A percentile compares a stretch with the other conserved stretches of the same genome.
Conservation (phyloP, 1,284 basidiomycete genomes). For the Phellopilus nigrolimitatus region DNA sequence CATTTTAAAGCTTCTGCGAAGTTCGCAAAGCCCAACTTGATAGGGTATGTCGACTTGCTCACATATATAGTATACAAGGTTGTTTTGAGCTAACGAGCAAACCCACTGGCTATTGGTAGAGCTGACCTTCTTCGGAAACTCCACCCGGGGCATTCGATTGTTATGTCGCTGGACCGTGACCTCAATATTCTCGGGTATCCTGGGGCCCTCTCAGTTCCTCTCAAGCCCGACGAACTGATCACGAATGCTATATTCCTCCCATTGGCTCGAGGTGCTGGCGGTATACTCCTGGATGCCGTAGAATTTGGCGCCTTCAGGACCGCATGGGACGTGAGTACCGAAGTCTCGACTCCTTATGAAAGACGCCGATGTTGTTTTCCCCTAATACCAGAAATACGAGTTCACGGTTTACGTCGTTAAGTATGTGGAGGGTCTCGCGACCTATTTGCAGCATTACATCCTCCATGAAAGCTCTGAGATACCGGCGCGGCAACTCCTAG, state of each 20-base stretch:
- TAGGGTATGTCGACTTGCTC: conserved; percentile 37
- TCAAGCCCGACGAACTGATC: conserved; percentile 46
- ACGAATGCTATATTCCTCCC: conserved; percentile 47
- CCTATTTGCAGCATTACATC: conserved; percentile 39
- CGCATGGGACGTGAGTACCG: conserved; percentile 50
- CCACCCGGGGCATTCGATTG: conserved; percentile 58
- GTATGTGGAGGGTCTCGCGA: conserved; percentile 27
- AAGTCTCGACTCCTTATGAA: background rate
- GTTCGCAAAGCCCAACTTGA: conserved; percentile 38
- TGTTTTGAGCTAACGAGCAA: conserved; percentile 8
- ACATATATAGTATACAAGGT: background rate
- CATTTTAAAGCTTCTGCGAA: conserved; percentile 43
- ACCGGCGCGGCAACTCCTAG: conserved; percentile 47
- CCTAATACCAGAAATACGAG: conserved; percentile 37
- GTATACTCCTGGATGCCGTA: conserved; percentile 47
- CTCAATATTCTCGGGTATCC: conserved; percentile 51
- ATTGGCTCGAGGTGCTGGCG: conserved; percentile 42
- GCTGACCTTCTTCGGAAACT: conserved; percentile 47
- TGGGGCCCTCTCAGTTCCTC: conserved; percentile 38
- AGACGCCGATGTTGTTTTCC: background rate
- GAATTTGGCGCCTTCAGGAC: conserved; percentile 52
- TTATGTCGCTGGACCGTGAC: conserved; percentile 44
- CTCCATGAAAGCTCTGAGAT: conserved; percentile 58
- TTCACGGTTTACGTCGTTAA: conserved; percentile 44
- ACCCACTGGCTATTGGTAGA: too few species aligned